Percentiles rank a stretch among this genome's conserved stretches.
Evolutionary conservation across 805 yeast species (phyloP).

Genomic region (Metschnikowia chrysomelidarum): DNA sequence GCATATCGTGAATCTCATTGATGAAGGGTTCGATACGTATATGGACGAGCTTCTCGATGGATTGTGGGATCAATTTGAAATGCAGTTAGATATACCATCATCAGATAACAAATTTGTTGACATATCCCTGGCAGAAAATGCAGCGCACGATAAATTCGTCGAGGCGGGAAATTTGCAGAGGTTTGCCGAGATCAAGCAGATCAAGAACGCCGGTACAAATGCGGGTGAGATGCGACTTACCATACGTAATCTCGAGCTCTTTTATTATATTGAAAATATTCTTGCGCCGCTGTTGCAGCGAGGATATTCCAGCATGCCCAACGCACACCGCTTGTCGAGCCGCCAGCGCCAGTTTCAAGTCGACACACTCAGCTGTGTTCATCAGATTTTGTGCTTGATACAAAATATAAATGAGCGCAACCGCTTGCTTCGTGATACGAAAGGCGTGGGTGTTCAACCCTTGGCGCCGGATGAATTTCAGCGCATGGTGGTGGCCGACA

Average conservation of each 20-base stretch:
- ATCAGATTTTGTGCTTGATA: constrained; percentile 9
- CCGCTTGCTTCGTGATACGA: constrained; percentile 7
- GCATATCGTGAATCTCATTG: constrained; percentile 39
- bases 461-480: constrained; percentile 4
- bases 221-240: constrained; percentile 9
- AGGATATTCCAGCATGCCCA: constrained; percentile 1
- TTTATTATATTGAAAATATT: constrained; percentile 9
- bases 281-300: constrained; percentile 7
- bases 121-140: constrained; percentile 6
- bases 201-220: constrained; percentile 6
- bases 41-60: constrained; percentile 10
- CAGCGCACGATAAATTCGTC: constrained; percentile 1
- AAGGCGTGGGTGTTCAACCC: constrained; percentile 6
- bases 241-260: constrained; percentile 11
- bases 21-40: constrained; percentile 34
- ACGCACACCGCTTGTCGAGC: neutral
- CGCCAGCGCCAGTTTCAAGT: constrained; percentile 4
- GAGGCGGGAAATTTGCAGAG: constrained; percentile 7
- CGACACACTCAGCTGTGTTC: constrained; percentile 9
- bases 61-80: constrained; percentile 11
- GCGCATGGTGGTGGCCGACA: constrained; percentile 6
- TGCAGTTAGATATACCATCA: constrained; percentile 7
- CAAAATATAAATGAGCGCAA: constrained; percentile 7
- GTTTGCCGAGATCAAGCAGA: constrained; percentile 10
- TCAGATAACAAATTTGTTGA: constrained; percentile 7